phyloP scores from a whole-genome alignment of 768 basidiomycete species.

The Obba rivulosa region DNA sequence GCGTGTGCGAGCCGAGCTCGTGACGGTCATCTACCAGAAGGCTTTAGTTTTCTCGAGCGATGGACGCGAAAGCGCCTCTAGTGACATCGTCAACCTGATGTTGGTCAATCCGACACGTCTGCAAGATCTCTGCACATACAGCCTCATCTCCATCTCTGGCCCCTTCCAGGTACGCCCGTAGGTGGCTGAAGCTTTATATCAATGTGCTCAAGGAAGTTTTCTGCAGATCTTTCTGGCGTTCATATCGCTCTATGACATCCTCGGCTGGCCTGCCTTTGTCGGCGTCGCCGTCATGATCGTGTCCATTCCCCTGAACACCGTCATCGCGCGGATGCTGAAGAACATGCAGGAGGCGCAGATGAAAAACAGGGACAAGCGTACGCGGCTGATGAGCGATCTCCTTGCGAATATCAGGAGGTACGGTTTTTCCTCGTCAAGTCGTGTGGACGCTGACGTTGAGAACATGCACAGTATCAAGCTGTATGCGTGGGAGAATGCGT shows the following conservation, averaged over 20 bases:
- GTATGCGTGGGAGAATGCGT: slow-evolving; percentile 94
- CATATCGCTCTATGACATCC: slow-evolving; percentile 79
- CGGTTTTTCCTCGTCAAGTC: neutral
- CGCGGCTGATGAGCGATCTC: slow-evolving; percentile 89
- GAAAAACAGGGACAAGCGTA: slow-evolving; percentile 86
- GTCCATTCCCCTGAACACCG: slow-evolving; percentile 70
- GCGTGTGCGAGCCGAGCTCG: slow-evolving; percentile 88
- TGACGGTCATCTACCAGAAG: slow-evolving; percentile 83
- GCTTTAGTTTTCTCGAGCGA: slow-evolving; percentile 82
- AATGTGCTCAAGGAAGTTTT: too few relatives aligned
- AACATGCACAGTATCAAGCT: slow-evolving; percentile 82
- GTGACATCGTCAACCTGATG: slow-evolving; percentile 94
- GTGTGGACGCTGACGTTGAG: too few relatives aligned
- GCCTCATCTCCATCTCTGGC: slow-evolving; percentile 79
- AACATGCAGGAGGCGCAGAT: slow-evolving; percentile 83
- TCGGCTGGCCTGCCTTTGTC: slow-evolving; percentile 89
- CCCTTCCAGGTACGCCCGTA: slow-evolving; percentile 62
- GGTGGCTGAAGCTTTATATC: too few relatives aligned
- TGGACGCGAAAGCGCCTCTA: slow-evolving; percentile 73
- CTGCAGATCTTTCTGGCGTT: slow-evolving; percentile 80
- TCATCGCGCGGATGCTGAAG: slow-evolving; percentile 66
- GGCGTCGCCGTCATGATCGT: slow-evolving; percentile 88
- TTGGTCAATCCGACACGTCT: slow-evolving; percentile 77
- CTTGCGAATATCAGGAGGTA: slow-evolving; percentile 86
- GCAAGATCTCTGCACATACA: slow-evolving; percentile 79